Percentiles rank a stretch among this genome's conserved stretches.
These are phyloP conservation scores for Sugiyamaella grinbergsii DNA, from an alignment of 1,139 yeast species.

Conservation along the genomic window DNA sequence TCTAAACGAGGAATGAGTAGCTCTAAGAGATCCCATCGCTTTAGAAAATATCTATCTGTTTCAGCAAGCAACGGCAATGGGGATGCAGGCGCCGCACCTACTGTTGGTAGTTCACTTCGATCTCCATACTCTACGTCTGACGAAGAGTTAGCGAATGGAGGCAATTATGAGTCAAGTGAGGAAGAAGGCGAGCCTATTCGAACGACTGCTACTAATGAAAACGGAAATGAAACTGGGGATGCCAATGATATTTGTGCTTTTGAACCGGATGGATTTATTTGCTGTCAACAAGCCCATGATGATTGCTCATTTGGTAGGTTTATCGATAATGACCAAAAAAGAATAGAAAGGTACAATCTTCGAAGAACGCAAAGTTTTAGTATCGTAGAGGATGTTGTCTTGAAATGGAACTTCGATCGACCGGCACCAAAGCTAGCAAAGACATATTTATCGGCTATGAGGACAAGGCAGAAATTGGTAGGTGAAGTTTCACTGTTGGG, in stretches of 20 bases:
- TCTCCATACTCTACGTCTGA: constrained; percentile 22
- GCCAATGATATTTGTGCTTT: constrained; percentile 2
- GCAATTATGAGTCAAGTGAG: constrained; percentile 20
- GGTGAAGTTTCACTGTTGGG: constrained; percentile 24
- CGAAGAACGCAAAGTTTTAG: constrained; percentile 48
- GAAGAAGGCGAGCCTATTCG: constrained; percentile 16
- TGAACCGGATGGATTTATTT: constrained; percentile 14
- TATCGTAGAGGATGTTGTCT: constrained; percentile 46
- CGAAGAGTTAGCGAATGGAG: constrained; percentile 18
- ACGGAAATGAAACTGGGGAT: not conserved
- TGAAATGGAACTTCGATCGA: constrained; percentile 36
- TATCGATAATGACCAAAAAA: constrained; percentile 15
- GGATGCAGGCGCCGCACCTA: not conserved
- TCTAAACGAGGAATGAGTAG: not conserved
- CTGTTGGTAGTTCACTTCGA: constrained; percentile 1
- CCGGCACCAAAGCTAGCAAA: constrained; percentile 17
- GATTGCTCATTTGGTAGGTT: constrained; percentile 14
- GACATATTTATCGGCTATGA: constrained; percentile 23
- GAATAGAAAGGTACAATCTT: constrained; percentile 22
- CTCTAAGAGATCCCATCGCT: constrained; percentile 14
- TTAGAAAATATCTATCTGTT: constrained; percentile 13
- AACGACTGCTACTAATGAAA: not conserved
- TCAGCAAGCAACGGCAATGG: not conserved
- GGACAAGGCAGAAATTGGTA: constrained; percentile 23
- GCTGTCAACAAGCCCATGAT: constrained; percentile 20